Evolutionary conservation across 2,329 filamentous ascomycete genomes (phyloP).

Genomic region (Immersiporthe knoxdaviesiana): DNA sequence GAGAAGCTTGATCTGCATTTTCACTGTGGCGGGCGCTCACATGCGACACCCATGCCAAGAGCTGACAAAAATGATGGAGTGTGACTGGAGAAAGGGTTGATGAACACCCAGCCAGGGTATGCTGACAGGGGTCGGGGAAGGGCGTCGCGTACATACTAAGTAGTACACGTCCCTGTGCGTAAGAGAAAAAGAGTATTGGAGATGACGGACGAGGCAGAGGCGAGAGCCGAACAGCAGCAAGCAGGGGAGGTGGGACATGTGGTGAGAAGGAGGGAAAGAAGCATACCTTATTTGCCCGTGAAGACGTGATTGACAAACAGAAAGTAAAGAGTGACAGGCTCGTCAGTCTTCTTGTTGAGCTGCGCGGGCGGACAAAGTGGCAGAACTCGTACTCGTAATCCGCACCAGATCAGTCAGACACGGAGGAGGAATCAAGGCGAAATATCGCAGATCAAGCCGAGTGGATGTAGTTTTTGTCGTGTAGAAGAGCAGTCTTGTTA

Average conservation of each 20-base stretch:
- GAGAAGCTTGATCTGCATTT: slow-evolving; percentile 23
- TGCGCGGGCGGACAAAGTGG: not conserved
- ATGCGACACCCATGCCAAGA: slow-evolving; percentile 21
- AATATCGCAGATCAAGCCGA: not conserved
- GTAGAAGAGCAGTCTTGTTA: not conserved
- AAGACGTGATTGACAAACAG: not conserved
- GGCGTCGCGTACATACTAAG: not conserved
- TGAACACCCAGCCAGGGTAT: slow-evolving; percentile 10
- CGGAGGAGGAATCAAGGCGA: slow-evolving; percentile 9
- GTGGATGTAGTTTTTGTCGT: not conserved
- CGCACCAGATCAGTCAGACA: not conserved
- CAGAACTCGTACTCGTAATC: not conserved
- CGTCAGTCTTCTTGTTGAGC: not conserved
- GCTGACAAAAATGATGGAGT: slow-evolving; percentile 14
- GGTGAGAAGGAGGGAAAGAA: not conserved
- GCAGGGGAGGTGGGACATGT: too few species aligned
- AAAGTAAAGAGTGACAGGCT: not conserved
- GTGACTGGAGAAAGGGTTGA: slow-evolving; percentile 7
- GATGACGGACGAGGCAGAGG: not conserved
- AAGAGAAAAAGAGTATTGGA: not conserved
- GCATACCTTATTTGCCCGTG: slow-evolving; percentile 4
- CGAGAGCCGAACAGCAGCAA: not conserved
- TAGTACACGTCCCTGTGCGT: not conserved
- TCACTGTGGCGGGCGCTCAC: slow-evolving; percentile 17
- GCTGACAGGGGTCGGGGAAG: slow-evolving; percentile 4